phyloP scores from a whole-genome alignment of 805 yeast genomes.

The Wickerhamomyces mucosus region DNA sequence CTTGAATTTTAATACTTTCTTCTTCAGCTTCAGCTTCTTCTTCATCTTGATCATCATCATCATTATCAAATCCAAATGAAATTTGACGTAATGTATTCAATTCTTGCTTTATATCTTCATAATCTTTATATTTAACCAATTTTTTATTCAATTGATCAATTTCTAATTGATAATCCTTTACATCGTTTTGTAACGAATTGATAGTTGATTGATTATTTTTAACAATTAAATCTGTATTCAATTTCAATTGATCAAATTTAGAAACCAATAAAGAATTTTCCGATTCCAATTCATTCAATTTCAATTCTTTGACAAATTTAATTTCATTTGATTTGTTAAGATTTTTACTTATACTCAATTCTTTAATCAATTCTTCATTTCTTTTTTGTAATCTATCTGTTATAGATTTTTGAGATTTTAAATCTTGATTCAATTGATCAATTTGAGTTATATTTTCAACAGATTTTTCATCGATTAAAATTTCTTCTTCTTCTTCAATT shows the following conservation, averaged over 20 bases:
- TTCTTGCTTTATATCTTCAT: constrained; percentile 74
- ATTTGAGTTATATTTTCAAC: constrained; percentile 14
- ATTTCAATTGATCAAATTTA: constrained; percentile 41
- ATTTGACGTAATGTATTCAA: constrained; percentile 62
- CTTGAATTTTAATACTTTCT: constrained; percentile 12
- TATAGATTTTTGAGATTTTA: constrained; percentile 60
- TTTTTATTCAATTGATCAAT: constrained; percentile 38
- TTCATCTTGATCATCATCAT: constrained; percentile 19
- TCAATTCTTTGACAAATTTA: constrained; percentile 31
- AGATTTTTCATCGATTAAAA: constrained; percentile 5
- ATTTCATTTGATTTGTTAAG: constrained; percentile 33
- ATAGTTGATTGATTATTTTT: constrained; percentile 10
- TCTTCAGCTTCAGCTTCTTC: constrained; percentile 17
- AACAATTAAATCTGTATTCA: constrained; percentile 21
- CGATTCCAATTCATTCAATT: constrained; percentile 48
- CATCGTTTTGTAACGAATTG: constrained; percentile 21
- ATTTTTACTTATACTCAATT: constrained; percentile 42
- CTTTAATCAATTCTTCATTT: constrained; percentile 64
- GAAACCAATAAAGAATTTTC: constrained; percentile 60
- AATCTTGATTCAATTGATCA: constrained; percentile 64
- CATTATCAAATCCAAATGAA: constrained; percentile 52
- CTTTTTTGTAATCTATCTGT: constrained; percentile 65
- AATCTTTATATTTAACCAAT: constrained; percentile 49
- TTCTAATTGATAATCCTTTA: constrained; percentile 36
- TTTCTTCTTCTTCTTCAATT: constrained; percentile 15